A percentile compares a stretch with the other conserved stretches of the same genome.
Evolutionary conservation across 148 eudicot genomes (phyloP).

Genomic region (Rhododendron ovatum): DNA sequence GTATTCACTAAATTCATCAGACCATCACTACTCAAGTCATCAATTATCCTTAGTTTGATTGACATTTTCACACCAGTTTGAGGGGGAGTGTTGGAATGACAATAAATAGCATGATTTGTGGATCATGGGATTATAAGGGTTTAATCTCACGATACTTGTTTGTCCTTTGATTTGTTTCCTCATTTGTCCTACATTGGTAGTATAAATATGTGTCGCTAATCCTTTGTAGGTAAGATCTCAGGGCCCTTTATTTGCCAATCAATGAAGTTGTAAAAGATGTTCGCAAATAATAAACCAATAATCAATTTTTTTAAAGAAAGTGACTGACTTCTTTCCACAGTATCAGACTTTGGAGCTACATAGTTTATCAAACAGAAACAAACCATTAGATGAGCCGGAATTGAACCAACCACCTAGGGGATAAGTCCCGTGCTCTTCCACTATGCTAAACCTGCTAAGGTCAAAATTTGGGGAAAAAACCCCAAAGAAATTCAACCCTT

Average conservation of each 20-base stretch:
- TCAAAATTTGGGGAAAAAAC: neutral
- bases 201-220: neutral
- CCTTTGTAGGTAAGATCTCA: neutral
- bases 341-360: neutral
- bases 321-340: neutral
- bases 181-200: neutral
- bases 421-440: neutral
- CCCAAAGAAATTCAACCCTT: neutral
- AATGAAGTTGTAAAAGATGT: neutral
- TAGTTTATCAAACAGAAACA: neutral
- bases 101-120: neutral
- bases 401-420: constrained; percentile 7
- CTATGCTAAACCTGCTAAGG: neutral
- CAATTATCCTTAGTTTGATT: neutral
- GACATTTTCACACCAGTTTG: neutral
- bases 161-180: neutral
- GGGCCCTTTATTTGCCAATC: neutral
- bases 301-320: neutral
- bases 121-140: neutral
- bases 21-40: neutral
- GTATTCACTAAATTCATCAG: neutral
- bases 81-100: neutral
- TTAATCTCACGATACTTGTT: neutral
- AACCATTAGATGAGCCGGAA: neutral
- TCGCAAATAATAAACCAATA: neutral